Conservation (phyloP, 352 stramenopile species). For the Pythium phragmiticola region DNA sequence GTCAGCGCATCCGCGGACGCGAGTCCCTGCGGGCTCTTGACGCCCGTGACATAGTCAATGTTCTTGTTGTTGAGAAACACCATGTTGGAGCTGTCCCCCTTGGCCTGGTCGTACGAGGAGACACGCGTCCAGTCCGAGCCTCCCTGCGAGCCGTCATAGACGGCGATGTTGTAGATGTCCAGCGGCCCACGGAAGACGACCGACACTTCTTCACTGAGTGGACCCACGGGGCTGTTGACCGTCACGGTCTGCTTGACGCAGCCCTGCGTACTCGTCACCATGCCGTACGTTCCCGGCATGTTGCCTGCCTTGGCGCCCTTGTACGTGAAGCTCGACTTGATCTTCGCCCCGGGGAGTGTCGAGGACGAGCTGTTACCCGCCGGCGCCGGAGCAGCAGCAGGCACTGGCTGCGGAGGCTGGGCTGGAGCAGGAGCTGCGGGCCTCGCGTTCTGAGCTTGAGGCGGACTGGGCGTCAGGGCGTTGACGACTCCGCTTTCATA, state of each 20-base stretch:
- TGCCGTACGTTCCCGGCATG: conserved; percentile 44
- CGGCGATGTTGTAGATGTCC: conserved; percentile 61
- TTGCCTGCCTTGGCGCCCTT: conserved; percentile 49
- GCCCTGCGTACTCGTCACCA: conserved; percentile 38
- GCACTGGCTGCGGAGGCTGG: neutral
- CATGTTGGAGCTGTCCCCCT: conserved; percentile 43
- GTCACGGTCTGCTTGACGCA: conserved; percentile 44
- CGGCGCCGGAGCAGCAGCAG: neutral
- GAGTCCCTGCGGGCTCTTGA: conserved; percentile 52
- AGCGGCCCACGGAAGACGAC: conserved; percentile 65
- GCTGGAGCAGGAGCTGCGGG: neutral
- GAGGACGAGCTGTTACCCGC: conserved; percentile 22
- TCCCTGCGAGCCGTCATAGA: conserved; percentile 35
- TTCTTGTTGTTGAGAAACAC: conserved; percentile 83
- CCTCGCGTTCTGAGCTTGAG: neutral
- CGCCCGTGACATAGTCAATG: conserved; percentile 47
- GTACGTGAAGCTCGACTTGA: conserved; percentile 58
- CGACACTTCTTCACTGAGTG: conserved; percentile 55
- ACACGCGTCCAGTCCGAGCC: conserved; percentile 38
- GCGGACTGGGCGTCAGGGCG: neutral
- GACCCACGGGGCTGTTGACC: conserved; percentile 50
- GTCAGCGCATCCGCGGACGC: conserved; percentile 42
- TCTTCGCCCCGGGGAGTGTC: conserved; percentile 4
- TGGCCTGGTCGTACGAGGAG: conserved; percentile 47
- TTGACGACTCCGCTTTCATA: conserved; percentile 28